phyloP scores from a whole-genome alignment of 192 early-diverging fungal species.

The Lobosporangium transversale region DNA sequence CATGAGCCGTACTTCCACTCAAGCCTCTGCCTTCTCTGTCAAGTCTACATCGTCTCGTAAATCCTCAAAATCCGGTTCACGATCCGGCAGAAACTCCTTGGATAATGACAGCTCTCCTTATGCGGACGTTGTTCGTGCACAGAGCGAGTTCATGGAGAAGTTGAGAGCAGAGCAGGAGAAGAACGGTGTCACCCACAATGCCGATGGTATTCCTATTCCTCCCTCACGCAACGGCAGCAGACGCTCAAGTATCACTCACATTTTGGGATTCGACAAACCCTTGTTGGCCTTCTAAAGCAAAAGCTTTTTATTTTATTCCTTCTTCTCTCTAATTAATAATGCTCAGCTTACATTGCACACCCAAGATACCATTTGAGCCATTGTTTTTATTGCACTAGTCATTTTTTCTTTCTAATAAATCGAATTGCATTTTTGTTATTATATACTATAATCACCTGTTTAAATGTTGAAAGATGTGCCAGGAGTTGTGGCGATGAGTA shows the following conservation, averaged over 20 bases:
- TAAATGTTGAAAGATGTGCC: too few species aligned
- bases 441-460: too few species aligned
- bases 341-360: too few species aligned
- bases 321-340: too few species aligned
- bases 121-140: constrained; percentile 34
- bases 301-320: constrained; percentile 2
- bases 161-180: constrained; percentile 28
- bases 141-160: constrained; percentile 38
- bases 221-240: constrained; percentile 15
- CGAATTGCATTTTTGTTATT: too few species aligned
- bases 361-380: too few species aligned
- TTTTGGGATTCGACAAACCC: constrained; percentile 39
- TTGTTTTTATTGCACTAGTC: constrained; percentile 1
- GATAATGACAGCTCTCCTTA: constrained; percentile 8
- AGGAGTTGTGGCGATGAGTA: too few species aligned
- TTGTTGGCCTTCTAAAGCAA: constrained; percentile 25
- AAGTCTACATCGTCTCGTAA: constrained; percentile 11
- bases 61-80: constrained; percentile 20
- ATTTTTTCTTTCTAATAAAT: not conserved
- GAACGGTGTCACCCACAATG: constrained; percentile 29
- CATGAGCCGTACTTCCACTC: constrained; percentile 12
- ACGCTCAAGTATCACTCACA: constrained; percentile 27
- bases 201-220: constrained; percentile 31
- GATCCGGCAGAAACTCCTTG: not conserved
- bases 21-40: constrained; percentile 9